These are phyloP conservation scores for Penicillium sp. DNA, from an alignment of 2,329 filamentous ascomycete species.

Conservation along the genomic window DNA sequence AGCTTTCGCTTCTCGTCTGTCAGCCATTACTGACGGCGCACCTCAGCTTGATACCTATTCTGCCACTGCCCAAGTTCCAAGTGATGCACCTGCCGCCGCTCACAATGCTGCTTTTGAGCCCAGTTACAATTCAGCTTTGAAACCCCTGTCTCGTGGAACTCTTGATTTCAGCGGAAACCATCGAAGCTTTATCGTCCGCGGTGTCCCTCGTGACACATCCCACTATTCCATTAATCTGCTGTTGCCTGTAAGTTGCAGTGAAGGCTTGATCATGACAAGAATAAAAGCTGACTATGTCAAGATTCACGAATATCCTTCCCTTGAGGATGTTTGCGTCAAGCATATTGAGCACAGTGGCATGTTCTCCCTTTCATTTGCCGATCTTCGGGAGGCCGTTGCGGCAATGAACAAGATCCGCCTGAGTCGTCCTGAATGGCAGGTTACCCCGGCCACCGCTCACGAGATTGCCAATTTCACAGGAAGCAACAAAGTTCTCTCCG, in stretches of 20 bases:
- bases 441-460: not conserved
- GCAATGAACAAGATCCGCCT: not conserved
- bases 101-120: not conserved
- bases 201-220: not conserved
- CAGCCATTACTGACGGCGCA: not conserved
- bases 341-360: not conserved
- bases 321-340: not conserved
- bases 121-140: not conserved
- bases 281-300: not conserved
- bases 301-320: not conserved
- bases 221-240: not conserved
- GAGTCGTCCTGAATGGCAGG: not conserved
- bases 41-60: not conserved
- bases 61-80: not conserved
- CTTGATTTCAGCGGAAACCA: not conserved
- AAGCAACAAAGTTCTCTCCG: not conserved
- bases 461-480: not conserved
- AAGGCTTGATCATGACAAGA: not conserved
- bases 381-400: not conserved
- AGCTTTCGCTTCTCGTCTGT: not conserved
- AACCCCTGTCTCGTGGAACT: not conserved
- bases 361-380: not conserved
- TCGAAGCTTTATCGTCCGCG: not conserved
- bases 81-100: not conserved
- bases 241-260: constrained; percentile 1